phyloP scores from a whole-genome alignment of 495 filamentous ascomycete species.

The Podospora australis region DNA sequence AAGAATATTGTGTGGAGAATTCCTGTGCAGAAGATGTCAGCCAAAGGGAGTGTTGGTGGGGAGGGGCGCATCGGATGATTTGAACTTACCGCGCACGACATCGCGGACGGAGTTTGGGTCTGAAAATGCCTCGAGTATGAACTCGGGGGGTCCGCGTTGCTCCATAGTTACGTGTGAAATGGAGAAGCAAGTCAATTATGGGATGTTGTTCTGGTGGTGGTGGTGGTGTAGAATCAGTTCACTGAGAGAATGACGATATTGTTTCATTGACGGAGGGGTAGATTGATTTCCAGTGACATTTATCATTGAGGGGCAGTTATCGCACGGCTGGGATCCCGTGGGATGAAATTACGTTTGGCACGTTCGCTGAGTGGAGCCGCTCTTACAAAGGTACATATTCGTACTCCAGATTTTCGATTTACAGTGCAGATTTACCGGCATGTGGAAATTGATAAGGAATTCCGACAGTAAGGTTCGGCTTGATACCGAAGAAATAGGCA shows the following conservation, averaged over 20 bases:
- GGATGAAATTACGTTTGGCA: too few species aligned
- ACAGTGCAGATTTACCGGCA: neutral
- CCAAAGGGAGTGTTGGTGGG: constrained; percentile 3
- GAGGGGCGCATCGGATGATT: constrained; percentile 6
- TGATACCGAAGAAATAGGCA: neutral
- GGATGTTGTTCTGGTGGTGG: neutral
- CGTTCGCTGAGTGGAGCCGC: neutral
- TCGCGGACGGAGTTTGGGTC: constrained; percentile 79
- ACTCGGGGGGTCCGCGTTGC: constrained; percentile 62
- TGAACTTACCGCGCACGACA: constrained; percentile 73
- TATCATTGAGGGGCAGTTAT: neutral
- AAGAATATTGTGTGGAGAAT: constrained; percentile 98
- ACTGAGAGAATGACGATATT: too few species aligned
- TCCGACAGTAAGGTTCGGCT: neutral
- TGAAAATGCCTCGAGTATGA: constrained; percentile 77
- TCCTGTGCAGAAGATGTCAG: constrained; percentile 42
- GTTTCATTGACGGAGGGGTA: constrained; percentile 5
- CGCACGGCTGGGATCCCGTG: neutral
- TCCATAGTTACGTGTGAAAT: constrained; percentile 36
- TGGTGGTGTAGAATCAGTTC: neutral
- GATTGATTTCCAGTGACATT: neutral
- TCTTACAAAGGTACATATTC: too few species aligned
- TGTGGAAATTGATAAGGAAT: neutral
- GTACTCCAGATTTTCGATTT: neutral
- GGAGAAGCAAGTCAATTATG: neutral